Evolutionary conservation across 169 alveolate genomes (phyloP).

Genomic region (Sarcocystis neurona): DNA sequence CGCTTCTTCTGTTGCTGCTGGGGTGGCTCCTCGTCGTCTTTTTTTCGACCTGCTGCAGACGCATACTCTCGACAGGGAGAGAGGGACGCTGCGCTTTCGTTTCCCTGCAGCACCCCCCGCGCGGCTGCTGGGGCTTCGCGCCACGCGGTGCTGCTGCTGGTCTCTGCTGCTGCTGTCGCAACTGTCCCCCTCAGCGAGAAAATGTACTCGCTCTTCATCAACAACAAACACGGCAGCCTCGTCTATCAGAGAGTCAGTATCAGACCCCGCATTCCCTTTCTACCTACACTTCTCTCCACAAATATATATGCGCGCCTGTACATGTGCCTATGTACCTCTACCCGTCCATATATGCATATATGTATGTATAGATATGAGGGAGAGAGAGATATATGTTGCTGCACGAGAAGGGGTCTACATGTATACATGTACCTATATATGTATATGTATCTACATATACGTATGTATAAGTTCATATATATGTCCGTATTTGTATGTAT

Average conservation of each 20-base stretch:
- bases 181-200: not conserved
- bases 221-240: slow-evolving; percentile 91
- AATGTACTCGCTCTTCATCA: slow-evolving; percentile 86
- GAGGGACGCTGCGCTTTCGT: too few species aligned
- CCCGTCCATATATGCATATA: not conserved
- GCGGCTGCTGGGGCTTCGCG: too few species aligned
- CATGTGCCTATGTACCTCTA: not conserved
- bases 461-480: not conserved
- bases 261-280: not conserved
- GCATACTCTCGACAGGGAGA: too few species aligned
- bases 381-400: not conserved
- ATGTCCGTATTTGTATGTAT: not conserved
- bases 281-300: not conserved
- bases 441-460: not conserved
- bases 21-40: not conserved
- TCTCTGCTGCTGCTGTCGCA: too few species aligned
- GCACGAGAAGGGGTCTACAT: not conserved
- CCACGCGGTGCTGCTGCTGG: too few species aligned
- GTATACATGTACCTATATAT: not conserved
- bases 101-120: too few species aligned
- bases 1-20: not conserved
- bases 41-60: not conserved
- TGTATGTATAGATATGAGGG: not conserved
- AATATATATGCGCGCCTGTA: not conserved
- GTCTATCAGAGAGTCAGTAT: slow-evolving; percentile 87